These are phyloP conservation scores for Paramyrothecium roridum DNA, from an alignment of 2,329 filamentous ascomycete species.

Conservation along the genomic window DNA sequence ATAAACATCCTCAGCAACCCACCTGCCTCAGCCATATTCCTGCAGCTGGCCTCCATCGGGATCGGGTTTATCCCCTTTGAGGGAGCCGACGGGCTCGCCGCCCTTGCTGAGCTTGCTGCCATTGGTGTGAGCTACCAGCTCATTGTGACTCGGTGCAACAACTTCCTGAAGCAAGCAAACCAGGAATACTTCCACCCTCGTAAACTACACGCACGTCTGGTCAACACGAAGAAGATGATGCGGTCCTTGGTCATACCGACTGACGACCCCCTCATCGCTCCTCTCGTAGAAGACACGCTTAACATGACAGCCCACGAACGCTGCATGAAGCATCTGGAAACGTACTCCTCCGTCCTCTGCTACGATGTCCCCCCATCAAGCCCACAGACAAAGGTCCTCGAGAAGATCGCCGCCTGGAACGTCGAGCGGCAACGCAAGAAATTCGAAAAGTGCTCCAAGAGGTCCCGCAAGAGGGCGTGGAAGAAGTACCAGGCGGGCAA, in stretches of 20 bases:
- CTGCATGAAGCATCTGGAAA: background rate
- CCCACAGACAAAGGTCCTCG: background rate
- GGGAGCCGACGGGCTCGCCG: background rate
- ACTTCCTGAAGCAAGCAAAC: background rate
- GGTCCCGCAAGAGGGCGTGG: background rate
- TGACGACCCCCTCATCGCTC: background rate
- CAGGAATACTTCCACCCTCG: background rate
- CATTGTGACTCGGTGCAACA: background rate
- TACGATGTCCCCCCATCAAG: background rate
- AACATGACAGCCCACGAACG: background rate
- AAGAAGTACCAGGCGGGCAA: background rate
- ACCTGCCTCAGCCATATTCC: background rate
- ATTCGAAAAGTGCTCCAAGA: background rate
- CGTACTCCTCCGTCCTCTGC: background rate
- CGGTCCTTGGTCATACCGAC: background rate
- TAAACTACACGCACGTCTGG: background rate
- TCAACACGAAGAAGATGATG: background rate
- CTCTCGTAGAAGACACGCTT: background rate
- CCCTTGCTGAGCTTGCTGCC: background rate
- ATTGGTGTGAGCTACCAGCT: background rate
- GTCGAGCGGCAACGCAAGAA: background rate
- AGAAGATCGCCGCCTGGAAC: background rate
- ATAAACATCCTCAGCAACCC: background rate
- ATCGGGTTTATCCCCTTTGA: background rate
- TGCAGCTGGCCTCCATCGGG: background rate